Conservation (phyloP, 129 eudicot genomes). For the Flaveria robusta region DNA sequence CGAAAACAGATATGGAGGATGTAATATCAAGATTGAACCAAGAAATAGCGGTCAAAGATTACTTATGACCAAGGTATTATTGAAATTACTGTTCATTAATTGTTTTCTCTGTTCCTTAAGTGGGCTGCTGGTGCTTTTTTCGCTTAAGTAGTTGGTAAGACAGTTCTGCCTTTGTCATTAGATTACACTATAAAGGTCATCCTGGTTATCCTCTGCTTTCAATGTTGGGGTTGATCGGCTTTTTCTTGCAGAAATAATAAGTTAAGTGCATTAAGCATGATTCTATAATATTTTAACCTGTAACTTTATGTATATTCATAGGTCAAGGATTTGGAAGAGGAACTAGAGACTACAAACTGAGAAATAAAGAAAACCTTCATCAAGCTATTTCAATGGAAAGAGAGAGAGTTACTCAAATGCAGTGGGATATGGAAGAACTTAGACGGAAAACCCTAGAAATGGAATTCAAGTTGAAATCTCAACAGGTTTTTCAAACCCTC, state of each 20-base stretch:
- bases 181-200: neutral
- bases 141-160: no score
- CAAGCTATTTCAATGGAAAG: slow-evolving; percentile 82
- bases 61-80: slow-evolving; percentile 81
- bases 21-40: slow-evolving; percentile 87
- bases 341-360: slow-evolving; percentile 79
- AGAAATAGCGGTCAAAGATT: slow-evolving; percentile 92
- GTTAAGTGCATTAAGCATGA: slow-evolving; percentile 1
- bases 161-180: neutral
- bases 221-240: neutral
- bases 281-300: slow-evolving; percentile 3
- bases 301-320: slow-evolving; percentile 22
- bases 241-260: neutral
- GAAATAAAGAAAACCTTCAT: slow-evolving; percentile 90
- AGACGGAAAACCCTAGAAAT: slow-evolving; percentile 74
- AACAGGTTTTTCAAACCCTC: slow-evolving; percentile 49
- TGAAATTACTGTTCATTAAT: neutral
- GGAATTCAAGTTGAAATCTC: slow-evolving; percentile 72
- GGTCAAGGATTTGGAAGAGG: slow-evolving; percentile 99
- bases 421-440: slow-evolving; percentile 99
- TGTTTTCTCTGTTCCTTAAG: neutral
- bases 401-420: slow-evolving; percentile 93
- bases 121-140: neutral
- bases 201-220: neutral
- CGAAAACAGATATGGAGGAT: slow-evolving; percentile 98